A percentile compares a stretch with the other conserved stretches of the same genome.
phyloP scores from a whole-genome alignment of 73 alveolate species.

The Loxodes magnus region DNA sequence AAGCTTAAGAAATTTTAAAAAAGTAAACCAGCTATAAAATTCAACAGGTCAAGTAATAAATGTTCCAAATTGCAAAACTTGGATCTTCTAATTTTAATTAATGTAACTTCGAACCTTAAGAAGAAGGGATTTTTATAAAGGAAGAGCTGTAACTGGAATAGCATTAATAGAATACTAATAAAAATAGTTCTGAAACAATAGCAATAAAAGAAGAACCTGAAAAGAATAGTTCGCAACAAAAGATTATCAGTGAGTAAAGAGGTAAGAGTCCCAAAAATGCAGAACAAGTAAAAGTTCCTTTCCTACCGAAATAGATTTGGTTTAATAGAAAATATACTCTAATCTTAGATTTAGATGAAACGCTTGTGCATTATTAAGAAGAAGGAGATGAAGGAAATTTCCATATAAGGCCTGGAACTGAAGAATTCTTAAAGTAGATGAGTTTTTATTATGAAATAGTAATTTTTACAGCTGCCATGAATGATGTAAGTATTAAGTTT shows the following conservation, averaged over 20 bases:
- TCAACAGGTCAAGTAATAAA: no score
- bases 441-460: conserved; percentile 82
- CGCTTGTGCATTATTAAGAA: conserved; percentile 26
- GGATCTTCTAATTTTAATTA: no score
- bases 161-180: background rate
- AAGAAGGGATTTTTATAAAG: no score
- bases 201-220: background rate
- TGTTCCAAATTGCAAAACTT: no score
- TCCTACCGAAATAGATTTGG: conserved; percentile 1
- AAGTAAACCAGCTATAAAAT: no score
- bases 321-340: conserved; percentile 17
- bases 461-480: conserved; percentile 96
- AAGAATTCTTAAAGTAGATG: conserved; percentile 73
- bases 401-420: conserved; percentile 86
- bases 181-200: background rate
- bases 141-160: no score
- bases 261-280: background rate
- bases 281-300: conserved; percentile 3
- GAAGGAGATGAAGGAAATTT: conserved; percentile 51
- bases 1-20: no score
- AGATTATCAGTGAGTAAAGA: background rate
- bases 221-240: background rate
- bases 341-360: conserved; percentile 37
- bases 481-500: conserved; percentile 26
- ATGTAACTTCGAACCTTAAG: no score